Evolutionary conservation across 257 asterid species (phyloP), one percentile per base, ranked within the genome.

Genomic region (Buddleja alternifolia): DNA sequence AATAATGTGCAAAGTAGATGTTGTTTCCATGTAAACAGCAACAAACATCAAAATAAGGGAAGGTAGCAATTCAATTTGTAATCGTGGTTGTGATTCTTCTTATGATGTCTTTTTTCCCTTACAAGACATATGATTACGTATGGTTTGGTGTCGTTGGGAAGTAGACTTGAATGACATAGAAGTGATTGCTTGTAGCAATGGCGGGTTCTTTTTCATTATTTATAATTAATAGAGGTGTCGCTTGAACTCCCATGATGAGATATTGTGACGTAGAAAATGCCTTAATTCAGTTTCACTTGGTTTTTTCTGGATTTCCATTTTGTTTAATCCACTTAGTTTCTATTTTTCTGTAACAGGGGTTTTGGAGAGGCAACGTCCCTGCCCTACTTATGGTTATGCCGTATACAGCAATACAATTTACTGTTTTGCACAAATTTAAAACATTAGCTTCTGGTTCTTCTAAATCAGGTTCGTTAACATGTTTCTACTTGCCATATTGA

Each of bases 301-400:
- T 29, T 15, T 29, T 47, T 58, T 50, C 37, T 58, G 44, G 69
- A 10, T 67, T 5, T 37, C 34, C 32, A 36, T 55, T 47, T 23
- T 37, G 10, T 51, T 73, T 53, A 52, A 8, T 29, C 34, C 34
- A 29, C 34, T 29, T 29, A 1, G 2, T 29, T 29, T 73, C 41
- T 37, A 12, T 37, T 66, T 1, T 39, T 77, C 4, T 66, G 46
- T 15, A 12, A 52, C 78, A 93, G 98, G 97, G 97, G 4, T 93
- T 90, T 77, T 93, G 98, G 98, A 85, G 98, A 75, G 98, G 98
- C 52, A 93, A 93, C 34, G 96, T 93, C 29, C 98, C 97, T 3
- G 98, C 97, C 61, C 77, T 93, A 75, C 90, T 93, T 70, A 93
- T 93, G 98, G 96, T 86, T 72, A 88, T 90, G 98, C 97, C 97